These are phyloP conservation scores for Laetiporus sulphureus DNA, from an alignment of 1,284 basidiomycete genomes.

Conservation along the genomic window DNA sequence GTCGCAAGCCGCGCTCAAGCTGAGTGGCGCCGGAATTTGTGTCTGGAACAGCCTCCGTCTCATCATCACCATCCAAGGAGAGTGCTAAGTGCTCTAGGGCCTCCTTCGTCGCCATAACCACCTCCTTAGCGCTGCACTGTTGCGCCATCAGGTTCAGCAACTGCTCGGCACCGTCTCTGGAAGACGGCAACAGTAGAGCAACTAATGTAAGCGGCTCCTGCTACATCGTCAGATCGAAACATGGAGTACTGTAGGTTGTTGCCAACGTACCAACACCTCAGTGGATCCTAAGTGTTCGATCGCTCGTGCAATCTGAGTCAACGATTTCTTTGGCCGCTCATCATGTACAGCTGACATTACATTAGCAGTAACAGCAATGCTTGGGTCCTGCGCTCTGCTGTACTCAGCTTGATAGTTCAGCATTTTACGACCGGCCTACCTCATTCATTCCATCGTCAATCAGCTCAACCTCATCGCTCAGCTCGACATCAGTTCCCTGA, in stretches of 20 bases:
- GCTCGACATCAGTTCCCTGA: too few species aligned
- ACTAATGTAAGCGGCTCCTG: slow-evolving; percentile 49
- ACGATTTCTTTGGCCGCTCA: slow-evolving; percentile 13
- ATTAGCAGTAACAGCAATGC: slow-evolving; percentile 16
- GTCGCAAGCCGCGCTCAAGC: too few species aligned
- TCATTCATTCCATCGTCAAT: too few species aligned
- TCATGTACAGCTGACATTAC: slow-evolving; percentile 21
- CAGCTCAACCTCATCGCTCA: too few species aligned
- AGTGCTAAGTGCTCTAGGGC: slow-evolving; percentile 40
- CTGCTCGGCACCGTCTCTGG: slow-evolving; percentile 31
- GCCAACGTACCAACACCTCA: slow-evolving; percentile 18
- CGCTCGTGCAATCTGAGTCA: slow-evolving; percentile 16
- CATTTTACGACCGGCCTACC: too few species aligned
- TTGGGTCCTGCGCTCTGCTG: slow-evolving; percentile 13
- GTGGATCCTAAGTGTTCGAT: slow-evolving; percentile 13
- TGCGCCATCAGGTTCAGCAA: slow-evolving; percentile 39
- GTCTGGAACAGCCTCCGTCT: slow-evolving; percentile 24
- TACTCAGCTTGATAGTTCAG: slow-evolving; percentile 3
- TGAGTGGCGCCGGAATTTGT: slow-evolving; percentile 16
- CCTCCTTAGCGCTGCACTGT: slow-evolving; percentile 49
- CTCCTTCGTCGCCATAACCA: slow-evolving; percentile 56
- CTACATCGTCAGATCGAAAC: neutral
- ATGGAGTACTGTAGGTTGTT: neutral
- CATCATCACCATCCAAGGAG: slow-evolving; percentile 21
- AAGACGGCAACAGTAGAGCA: slow-evolving; percentile 36